A percentile compares a stretch with the other conserved stretches of the same genome.
phyloP scores from a whole-genome alignment of 2,329 filamentous ascomycete species.

The Sporothrix pseudoabietina region DNA sequence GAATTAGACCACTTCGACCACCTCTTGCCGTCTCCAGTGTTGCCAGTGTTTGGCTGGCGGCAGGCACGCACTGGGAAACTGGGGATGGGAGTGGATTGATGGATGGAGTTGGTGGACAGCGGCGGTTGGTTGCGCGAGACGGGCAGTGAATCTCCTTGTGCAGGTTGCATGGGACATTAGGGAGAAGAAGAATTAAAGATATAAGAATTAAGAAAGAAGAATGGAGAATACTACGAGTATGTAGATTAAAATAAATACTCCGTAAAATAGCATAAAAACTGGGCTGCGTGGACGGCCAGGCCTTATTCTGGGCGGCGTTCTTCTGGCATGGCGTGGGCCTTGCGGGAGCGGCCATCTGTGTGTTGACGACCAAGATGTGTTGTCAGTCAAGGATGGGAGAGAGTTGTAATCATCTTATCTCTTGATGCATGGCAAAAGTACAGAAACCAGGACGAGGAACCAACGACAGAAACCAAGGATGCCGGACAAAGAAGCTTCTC shows the following conservation, averaged over 20 bases:
- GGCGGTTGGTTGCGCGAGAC: constrained; percentile 12
- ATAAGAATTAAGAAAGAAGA: background rate
- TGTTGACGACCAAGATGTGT: constrained; percentile 11
- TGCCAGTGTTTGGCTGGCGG: background rate
- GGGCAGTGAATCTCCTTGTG: constrained; percentile 11
- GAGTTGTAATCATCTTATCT: background rate
- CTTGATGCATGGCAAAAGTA: background rate
- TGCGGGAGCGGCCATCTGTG: constrained; percentile 11
- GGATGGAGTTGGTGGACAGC: background rate
- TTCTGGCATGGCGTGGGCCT: constrained; percentile 1
- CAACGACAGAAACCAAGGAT: background rate
- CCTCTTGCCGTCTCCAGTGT: background rate
- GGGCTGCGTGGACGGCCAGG: background rate
- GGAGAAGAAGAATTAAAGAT: no score
- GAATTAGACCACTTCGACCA: constrained; percentile 12
- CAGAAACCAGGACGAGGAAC: background rate
- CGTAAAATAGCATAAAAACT: no score
- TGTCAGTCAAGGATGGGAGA: background rate
- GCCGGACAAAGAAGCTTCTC: background rate
- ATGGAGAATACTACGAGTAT: background rate
- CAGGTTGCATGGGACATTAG: background rate
- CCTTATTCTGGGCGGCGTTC: background rate
- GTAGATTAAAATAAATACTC: background rate
- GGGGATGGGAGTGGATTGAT: background rate
- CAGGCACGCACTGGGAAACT: constrained; percentile 12